Evolutionary conservation across 2,329 filamentous ascomycete genomes (phyloP), one percentile per base, ranked within the genome.

Genomic region (Aspergillus phoenicis): DNA sequence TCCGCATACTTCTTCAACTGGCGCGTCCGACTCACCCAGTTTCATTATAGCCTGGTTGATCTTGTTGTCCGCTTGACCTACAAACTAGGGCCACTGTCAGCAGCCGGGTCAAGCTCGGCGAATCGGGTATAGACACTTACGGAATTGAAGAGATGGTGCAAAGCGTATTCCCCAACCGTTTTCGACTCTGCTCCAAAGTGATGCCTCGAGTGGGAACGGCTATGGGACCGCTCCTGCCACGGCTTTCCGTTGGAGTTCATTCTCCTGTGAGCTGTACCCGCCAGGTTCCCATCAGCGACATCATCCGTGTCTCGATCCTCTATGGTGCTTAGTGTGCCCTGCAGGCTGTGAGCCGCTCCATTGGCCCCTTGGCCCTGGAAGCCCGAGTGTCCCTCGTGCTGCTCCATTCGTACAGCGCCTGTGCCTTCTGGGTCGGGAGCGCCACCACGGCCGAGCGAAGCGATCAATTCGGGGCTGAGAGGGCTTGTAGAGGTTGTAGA

Each of bases 161-260:
- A 82, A 20, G 95, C 95, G 84, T 97, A 98, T 81, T 99, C 95
- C 58, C 93, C 93, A n/a, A 97, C 93, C 0, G 93, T 97, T 77
- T 94, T 96, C 66, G 90, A 86, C 65, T 96, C 91, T 57, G 89
- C 86, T 28, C 47, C 47, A 68, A 88, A 83, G 57, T 83, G 80
- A 69, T 89, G 86, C 58, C 84, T 85, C 38, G 91, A 94, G 70
- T 92, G 88, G 15, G 91, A 91, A 68, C 88, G 89, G 71, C 93
- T 87, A 71, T 90, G 89, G 6, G 84, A 81, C 73, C 91, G 89
- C 64, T 93, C 90, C 57, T 89, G 86, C 66, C 89, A 87, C 51
- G 85, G 81, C 74, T 86, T 91, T 59, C 82, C 82, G 69, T 85
- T 89, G 26, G 89, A 87, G 76, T 86, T 86, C 61, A 75, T 73